phyloP scores from a whole-genome alignment of 768 basidiomycete species.

The Gloeostereum incarnatum region DNA sequence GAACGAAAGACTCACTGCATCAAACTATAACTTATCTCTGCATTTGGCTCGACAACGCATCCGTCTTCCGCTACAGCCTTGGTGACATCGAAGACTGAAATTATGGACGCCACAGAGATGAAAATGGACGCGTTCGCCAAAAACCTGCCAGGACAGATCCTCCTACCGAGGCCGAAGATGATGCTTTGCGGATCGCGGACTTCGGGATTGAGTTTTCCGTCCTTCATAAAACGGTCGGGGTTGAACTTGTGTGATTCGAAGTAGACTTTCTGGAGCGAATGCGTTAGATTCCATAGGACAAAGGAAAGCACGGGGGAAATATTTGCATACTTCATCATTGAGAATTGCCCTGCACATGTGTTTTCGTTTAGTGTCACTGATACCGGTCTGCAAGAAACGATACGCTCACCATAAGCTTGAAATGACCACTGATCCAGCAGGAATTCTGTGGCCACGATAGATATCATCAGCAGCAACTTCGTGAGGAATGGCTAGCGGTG shows the following conservation, averaged over 20 bases:
- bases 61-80: not conserved
- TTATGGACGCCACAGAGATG: not conserved
- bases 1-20: too few species aligned
- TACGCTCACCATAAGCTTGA: constrained; percentile 1
- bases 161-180: not conserved
- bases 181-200: not conserved
- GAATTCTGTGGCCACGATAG: not conserved
- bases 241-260: not conserved
- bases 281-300: not conserved
- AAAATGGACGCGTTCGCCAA: not conserved
- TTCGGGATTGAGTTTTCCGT: not conserved
- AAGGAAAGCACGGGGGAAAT: not conserved
- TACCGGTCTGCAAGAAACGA: not conserved
- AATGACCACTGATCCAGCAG: not conserved
- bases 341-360: not conserved
- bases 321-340: not conserved
- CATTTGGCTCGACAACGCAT: too few species aligned
- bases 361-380: not conserved
- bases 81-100: not conserved
- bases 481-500: constrained; percentile 6
- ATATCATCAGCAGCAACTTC: not conserved
- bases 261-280: not conserved
- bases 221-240: not conserved
- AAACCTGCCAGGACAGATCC: constrained; percentile 1
- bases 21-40: too few species aligned